Percentiles rank a stretch among this genome's conserved stretches.
phyloP scores from a whole-genome alignment of 805 yeast species.

The Pichia manshurica region DNA sequence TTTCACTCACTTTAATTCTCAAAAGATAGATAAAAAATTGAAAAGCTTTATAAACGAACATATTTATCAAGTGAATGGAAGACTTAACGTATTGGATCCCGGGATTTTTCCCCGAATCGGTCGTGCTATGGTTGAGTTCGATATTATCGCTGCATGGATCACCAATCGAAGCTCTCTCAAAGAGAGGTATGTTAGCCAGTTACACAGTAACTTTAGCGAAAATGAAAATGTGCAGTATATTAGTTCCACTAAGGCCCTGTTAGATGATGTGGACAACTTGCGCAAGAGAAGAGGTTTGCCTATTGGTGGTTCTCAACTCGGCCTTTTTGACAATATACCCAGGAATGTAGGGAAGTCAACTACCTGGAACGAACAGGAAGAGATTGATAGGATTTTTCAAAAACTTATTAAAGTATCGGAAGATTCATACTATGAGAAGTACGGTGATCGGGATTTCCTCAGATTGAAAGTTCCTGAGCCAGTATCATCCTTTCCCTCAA shows the following conservation, averaged over 20 bases:
- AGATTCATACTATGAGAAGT: slow-evolving; percentile 16
- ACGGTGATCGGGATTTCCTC: slow-evolving; percentile 1
- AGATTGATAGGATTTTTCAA: slow-evolving; percentile 30
- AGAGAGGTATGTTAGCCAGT: slow-evolving; percentile 43
- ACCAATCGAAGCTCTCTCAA: slow-evolving; percentile 43
- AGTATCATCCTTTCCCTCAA: slow-evolving; percentile 22
- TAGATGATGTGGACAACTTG: slow-evolving; percentile 53
- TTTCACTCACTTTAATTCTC: slow-evolving; percentile 18
- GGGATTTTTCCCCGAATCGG: slow-evolving; percentile 48
- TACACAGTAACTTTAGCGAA: neutral
- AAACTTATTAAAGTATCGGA: slow-evolving; percentile 25
- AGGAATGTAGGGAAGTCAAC: slow-evolving; percentile 21
- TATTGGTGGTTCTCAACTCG: slow-evolving; percentile 24
- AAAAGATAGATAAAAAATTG: slow-evolving; percentile 30
- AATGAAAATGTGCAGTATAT: slow-evolving; percentile 25
- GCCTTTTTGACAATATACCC: slow-evolving; percentile 22
- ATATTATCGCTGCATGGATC: slow-evolving; percentile 56
- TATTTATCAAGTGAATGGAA: slow-evolving; percentile 11
- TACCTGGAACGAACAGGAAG: slow-evolving; percentile 40
- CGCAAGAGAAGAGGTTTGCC: slow-evolving; percentile 37
- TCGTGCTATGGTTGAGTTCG: slow-evolving; percentile 63
- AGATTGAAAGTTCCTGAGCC: neutral
- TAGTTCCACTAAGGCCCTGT: slow-evolving; percentile 48
- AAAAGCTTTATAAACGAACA: slow-evolving; percentile 27
- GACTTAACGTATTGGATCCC: slow-evolving; percentile 27